Percentiles rank a stretch among this genome's conserved stretches.
phyloP scores from a whole-genome alignment of 2,329 filamentous ascomycete species.

The Xylaria sp. region DNA sequence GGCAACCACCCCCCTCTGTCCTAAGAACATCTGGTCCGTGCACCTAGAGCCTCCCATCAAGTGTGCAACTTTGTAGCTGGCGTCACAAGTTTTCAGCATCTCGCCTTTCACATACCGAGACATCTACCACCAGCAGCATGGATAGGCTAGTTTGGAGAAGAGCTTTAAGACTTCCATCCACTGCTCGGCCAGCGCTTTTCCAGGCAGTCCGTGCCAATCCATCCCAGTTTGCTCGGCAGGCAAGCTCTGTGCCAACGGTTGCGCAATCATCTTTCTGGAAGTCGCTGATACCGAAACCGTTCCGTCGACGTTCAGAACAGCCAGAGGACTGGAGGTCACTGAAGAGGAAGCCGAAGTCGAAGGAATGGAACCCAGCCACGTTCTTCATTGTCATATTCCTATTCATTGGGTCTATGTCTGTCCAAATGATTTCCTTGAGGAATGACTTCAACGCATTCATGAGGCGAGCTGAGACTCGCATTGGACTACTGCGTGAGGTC shows the following conservation, averaged over 20 bases:
- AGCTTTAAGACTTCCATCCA: slow-evolving; percentile 18
- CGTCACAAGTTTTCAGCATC: not conserved
- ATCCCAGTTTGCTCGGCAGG: slow-evolving; percentile 23
- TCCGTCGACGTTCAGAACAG: slow-evolving; percentile 50
- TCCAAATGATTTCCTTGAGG: slow-evolving; percentile 83
- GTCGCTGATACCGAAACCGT: slow-evolving; percentile 68
- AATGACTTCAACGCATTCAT: slow-evolving; percentile 74
- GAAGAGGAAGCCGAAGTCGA: slow-evolving; percentile 52
- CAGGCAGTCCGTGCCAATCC: slow-evolving; percentile 5
- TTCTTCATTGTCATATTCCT: slow-evolving; percentile 83
- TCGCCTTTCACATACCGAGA: not conserved
- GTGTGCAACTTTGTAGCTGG: too few relatives aligned
- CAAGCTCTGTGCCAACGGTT: slow-evolving; percentile 53
- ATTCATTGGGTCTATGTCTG: slow-evolving; percentile 92
- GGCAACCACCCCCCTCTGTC: not conserved
- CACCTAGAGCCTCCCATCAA: too few relatives aligned
- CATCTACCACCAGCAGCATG: slow-evolving; percentile 2
- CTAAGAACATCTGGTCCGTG: not conserved
- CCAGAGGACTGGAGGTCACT: slow-evolving; percentile 31
- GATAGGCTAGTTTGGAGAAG: slow-evolving; percentile 19
- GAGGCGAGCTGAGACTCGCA: slow-evolving; percentile 77
- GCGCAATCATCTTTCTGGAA: slow-evolving; percentile 68
- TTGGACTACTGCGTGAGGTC: slow-evolving; percentile 75
- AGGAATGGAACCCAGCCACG: slow-evolving; percentile 78
- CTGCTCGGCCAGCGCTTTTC: slow-evolving; percentile 2